phyloP scores from a whole-genome alignment of 768 basidiomycete genomes.

The Sistotremastrum suecicum region DNA sequence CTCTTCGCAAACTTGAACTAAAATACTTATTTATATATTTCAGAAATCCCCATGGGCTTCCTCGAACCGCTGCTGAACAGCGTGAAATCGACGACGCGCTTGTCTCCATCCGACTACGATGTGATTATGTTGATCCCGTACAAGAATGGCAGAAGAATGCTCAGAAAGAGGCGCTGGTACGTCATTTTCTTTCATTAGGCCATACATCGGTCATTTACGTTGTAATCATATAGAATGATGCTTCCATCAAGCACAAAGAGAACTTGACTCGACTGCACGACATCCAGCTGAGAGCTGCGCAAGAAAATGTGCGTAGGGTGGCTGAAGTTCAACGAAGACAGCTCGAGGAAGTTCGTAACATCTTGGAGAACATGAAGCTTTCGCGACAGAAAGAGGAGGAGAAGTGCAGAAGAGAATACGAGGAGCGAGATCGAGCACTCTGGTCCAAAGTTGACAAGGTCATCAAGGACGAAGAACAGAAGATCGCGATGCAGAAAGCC shows the following conservation, averaged over 20 bases:
- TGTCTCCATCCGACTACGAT: slow-evolving; percentile 29
- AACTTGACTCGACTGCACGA: slow-evolving; percentile 12
- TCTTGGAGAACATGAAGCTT: slow-evolving; percentile 29
- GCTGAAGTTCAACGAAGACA: slow-evolving; percentile 33
- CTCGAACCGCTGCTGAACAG: slow-evolving; percentile 18
- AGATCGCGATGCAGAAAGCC: slow-evolving; percentile 26
- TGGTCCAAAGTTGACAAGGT: slow-evolving; percentile 48
- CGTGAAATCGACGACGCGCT: slow-evolving; percentile 29
- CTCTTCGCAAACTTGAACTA: too few relatives aligned
- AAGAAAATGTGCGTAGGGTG: slow-evolving; percentile 14
- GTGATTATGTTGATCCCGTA: slow-evolving; percentile 30
- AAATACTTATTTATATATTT: neutral
- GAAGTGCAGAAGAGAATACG: slow-evolving; percentile 30
- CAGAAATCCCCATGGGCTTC: slow-evolving; percentile 12
- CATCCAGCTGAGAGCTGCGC: slow-evolving; percentile 7
- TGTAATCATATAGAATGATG: neutral
- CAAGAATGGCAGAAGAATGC: slow-evolving; percentile 39
- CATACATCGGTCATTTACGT: too few relatives aligned
- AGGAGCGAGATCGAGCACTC: slow-evolving; percentile 26
- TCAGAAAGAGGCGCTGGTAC: slow-evolving; percentile 31
- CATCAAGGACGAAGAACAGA: slow-evolving; percentile 53
- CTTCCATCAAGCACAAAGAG: slow-evolving; percentile 25
- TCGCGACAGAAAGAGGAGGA: slow-evolving; percentile 33
- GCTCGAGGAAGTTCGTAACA: slow-evolving; percentile 32
- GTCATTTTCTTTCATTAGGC: slow-evolving; percentile 7